phyloP scores from a whole-genome alignment of 495 filamentous ascomycete genomes.

The Talaromyces liani region DNA sequence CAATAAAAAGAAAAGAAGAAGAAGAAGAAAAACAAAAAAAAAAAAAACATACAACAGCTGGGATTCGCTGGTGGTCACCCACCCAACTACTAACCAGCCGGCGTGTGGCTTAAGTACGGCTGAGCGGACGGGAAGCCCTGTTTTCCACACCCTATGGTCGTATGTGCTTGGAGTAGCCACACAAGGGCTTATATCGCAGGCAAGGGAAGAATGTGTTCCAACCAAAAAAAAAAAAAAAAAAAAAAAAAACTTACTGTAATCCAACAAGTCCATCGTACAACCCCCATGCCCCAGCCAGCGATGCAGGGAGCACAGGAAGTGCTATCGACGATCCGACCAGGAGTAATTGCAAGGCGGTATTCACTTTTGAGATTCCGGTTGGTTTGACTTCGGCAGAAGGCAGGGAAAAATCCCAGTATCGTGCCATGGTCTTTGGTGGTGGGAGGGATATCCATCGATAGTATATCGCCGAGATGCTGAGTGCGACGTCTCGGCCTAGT shows the following conservation, averaged over 20 bases:
- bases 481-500: constrained; percentile 78
- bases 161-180: constrained; percentile 13
- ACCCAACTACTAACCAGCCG: constrained; percentile 32
- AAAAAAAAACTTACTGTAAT: constrained; percentile 58
- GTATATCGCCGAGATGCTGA: constrained; percentile 86
- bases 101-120: constrained; percentile 35
- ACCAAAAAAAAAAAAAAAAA: neutral
- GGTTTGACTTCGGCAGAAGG: constrained; percentile 90
- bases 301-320: constrained; percentile 55
- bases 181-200: constrained; percentile 12
- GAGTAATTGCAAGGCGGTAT: constrained; percentile 73
- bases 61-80: constrained; percentile 33
- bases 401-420: constrained; percentile 98
- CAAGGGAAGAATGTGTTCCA: neutral
- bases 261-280: constrained; percentile 49
- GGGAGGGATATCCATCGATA: constrained; percentile 92
- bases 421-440: constrained; percentile 77
- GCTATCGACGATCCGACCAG: constrained; percentile 72
- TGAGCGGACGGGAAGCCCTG: constrained; percentile 36
- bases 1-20: neutral
- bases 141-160: constrained; percentile 34
- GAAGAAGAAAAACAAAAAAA: constrained; percentile 8
- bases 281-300: constrained; percentile 35
- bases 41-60: constrained; percentile 30
- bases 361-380: constrained; percentile 84